Evolutionary conservation across 2,329 filamentous ascomycete genomes (phyloP), one percentile per base, ranked within the genome.

Genomic region (Parastagonospora avenae): DNA sequence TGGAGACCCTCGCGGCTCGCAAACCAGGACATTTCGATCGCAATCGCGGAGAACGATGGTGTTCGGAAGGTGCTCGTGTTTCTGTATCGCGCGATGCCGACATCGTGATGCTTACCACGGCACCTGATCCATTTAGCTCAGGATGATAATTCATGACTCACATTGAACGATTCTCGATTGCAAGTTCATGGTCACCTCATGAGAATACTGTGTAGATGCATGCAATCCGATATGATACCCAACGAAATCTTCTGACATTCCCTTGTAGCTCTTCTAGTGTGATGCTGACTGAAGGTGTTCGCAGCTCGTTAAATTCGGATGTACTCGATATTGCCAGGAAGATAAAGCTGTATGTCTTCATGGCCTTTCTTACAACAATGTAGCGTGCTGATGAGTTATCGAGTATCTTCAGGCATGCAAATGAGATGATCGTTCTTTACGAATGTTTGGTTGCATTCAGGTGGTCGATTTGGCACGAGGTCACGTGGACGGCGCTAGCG

Each of bases 101-200:
- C 32, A 35, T 35, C 2, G 35, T 37, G 35, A 16, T 16, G 35
- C 7, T 8, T 14, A 9, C 16, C 19, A 16, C 9, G 4, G 35
- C 35, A 37, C 35, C n/a, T 37, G 35, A 37, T 16, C 14, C 8
- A 12, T 35, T 33, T 53, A 54, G 45, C 45, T 37, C 51, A 38
- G 32, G 42, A 48, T 50, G 50, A 59, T 51, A 28, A 12, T 6
- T 29, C 30, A 49, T 52, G 56, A 59, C 53, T 59, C 56, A 56
- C 37, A 51, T n/a, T 48, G 53, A 54, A 45, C 41, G 42, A 52
- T 31, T 44, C 9, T 16, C n/a, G 10, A 28, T 10, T 12, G 38
- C 28, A 24, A 41, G 11, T 14, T 30, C 19, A n/a, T n/a, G 16
- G n/a, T 8, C 32, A 14, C 33, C 27, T 4, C 9, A 8, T n/a